phyloP scores from a whole-genome alignment of 192 early-diverging fungal species.

The Podila verticillata region DNA sequence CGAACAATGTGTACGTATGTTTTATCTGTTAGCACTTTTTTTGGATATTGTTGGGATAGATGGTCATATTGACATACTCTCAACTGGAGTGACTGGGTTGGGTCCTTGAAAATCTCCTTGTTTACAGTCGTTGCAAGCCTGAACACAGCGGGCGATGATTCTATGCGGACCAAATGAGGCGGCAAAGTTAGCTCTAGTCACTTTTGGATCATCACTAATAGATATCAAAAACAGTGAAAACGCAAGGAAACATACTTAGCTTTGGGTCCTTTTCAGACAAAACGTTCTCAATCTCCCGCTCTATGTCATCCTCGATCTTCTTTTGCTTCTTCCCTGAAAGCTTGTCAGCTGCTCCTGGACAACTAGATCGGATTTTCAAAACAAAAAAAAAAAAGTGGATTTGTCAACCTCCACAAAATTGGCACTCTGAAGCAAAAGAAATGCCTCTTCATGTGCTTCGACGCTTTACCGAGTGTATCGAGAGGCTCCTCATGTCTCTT shows the following conservation, averaged over 20 bases:
- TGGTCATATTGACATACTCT: constrained; percentile 25
- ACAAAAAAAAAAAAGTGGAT: neutral
- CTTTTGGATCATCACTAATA: too few species aligned
- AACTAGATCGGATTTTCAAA: constrained; percentile 35
- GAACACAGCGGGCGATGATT: constrained; percentile 61
- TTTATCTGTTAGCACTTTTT: too few species aligned
- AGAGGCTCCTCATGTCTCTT: constrained; percentile 78
- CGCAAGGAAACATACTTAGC: constrained; percentile 6
- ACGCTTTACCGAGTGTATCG: constrained; percentile 65
- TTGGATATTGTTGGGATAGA: too few species aligned
- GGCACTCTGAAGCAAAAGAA: neutral
- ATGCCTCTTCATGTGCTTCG: neutral
- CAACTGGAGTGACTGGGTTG: constrained; percentile 60
- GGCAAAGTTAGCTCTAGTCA: too few species aligned
- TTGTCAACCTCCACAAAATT: too few species aligned
- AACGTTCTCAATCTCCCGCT: constrained; percentile 12
- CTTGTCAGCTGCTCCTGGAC: constrained; percentile 58
- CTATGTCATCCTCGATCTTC: constrained; percentile 2
- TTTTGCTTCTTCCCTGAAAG: constrained; percentile 36
- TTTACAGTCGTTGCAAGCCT: constrained; percentile 74
- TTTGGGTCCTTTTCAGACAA: constrained; percentile 2
- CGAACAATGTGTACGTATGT: too few species aligned
- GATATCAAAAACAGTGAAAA: neutral
- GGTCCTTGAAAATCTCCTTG: constrained; percentile 67
- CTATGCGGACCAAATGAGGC: neutral